Base-by-base conservation (phyloP, 305 asterid genomes). In the Fraxinus angustifolia region DNA sequence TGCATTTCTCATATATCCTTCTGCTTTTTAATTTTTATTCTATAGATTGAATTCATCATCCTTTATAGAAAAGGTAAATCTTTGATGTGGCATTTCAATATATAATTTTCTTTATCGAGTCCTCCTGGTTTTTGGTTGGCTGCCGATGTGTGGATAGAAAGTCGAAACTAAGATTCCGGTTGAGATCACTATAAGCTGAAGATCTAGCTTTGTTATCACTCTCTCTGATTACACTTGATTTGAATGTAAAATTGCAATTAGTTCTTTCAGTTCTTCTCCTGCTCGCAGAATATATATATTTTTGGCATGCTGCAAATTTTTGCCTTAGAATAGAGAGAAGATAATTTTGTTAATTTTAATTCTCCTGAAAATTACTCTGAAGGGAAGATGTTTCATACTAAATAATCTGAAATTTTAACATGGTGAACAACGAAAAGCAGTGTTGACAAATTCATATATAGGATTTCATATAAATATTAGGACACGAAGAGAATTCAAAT, bases 11-110 rank as follows among this genome's bases (percentile, higher is more conserved):
- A 30, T 36, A 48, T 72, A 58, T 81, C 53, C 79, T 81, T 75
- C 78, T 36, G 79, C 35, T 36, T 83, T 11, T 77, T 77, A 4
- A 36, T 84, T 34, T 84, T 62, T 65, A 76, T 45, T 89, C 90
- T 88, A 89, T 3, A 38, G 90, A 23, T 23, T 23, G 89, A 83
- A 84, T 89, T 87, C 71, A 76, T 81, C 48, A 21, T 84, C 83
- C 42, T 45, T 70, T 76, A 77, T 82, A 78, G 76, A 60, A 80
- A 80, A 87, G 80, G 78, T 82, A 71, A 86, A 87, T 87, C 87
- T 88, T 91, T 85, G 38, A 62, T 82, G 83, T 83, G 80, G 86
- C 73, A 80, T 76, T 81, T 78, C 14, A 14, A 26, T 8, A 10
- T 23, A 36, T 70, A 70, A 70, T 70, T 70, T 70, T 14, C 75